These are phyloP conservation scores for Penicillium waksmanii DNA, from an alignment of 495 filamentous ascomycete genomes.

Conservation along the genomic window DNA sequence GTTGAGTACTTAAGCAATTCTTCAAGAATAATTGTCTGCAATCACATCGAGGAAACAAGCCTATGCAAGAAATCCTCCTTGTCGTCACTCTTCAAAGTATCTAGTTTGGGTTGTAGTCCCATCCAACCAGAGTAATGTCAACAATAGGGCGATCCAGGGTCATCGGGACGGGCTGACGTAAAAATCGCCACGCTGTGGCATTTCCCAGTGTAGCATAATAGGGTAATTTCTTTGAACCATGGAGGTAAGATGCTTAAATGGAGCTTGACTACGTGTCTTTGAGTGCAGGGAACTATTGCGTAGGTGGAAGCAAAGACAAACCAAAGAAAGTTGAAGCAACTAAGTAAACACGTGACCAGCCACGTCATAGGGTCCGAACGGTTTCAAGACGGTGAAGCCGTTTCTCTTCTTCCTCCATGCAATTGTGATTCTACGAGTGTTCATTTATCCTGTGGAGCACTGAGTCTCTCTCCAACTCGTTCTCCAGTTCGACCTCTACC, in stretches of 20 bases:
- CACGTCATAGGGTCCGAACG: conserved; percentile 1
- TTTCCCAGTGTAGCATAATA: background rate
- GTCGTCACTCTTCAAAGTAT: too few species aligned
- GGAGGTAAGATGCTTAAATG: too few species aligned
- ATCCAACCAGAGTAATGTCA: background rate
- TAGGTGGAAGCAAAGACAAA: background rate
- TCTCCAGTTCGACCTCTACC: background rate
- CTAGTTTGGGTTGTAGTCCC: too few species aligned
- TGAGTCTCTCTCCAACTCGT: conserved; percentile 1
- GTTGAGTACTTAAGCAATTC: too few species aligned
- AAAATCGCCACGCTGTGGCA: conserved; percentile 1
- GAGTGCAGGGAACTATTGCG: too few species aligned
- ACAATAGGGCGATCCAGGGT: background rate
- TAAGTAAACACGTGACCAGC: conserved; percentile 4
- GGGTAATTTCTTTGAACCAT: background rate
- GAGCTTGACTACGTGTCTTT: too few species aligned
- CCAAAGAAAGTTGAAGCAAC: background rate
- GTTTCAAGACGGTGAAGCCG: background rate
- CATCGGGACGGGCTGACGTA: background rate
- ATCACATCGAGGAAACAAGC: too few species aligned
- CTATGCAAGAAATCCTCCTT: too few species aligned
- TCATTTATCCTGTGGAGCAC: too few species aligned
- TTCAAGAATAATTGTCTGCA: too few species aligned
- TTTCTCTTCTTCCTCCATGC: background rate
- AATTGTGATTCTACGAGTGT: too few species aligned